These are phyloP conservation scores for Paramecium caudatum DNA, from an alignment of 73 alveolate species.

Conservation along the genomic window DNA sequence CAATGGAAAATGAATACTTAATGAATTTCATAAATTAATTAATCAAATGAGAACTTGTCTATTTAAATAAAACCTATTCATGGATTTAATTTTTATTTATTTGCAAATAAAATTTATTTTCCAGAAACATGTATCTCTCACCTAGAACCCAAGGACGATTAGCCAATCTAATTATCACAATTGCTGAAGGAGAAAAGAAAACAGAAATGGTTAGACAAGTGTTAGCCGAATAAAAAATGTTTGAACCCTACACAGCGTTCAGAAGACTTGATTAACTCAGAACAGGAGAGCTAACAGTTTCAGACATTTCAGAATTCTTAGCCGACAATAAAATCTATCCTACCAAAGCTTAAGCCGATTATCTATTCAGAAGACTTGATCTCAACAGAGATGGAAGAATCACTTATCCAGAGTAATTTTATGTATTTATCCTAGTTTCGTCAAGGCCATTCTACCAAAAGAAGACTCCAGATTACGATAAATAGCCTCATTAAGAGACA, in stretches of 20 bases:
- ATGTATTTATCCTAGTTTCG: constrained; percentile 20
- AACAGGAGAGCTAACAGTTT: constrained; percentile 57
- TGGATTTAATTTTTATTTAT: constrained; percentile 38
- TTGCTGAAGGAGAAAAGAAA: constrained; percentile 68
- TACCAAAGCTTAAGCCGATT: constrained; percentile 32
- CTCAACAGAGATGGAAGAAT: constrained; percentile 67
- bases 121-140: constrained; percentile 53
- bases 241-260: constrained; percentile 66
- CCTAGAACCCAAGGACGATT: constrained; percentile 64
- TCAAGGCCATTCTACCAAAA: constrained; percentile 53
- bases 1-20: constrained; percentile 78
- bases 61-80: too few relatives aligned
- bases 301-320: constrained; percentile 38
- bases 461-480: constrained; percentile 52
- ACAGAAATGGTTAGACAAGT: constrained; percentile 64
- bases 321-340: constrained; percentile 63
- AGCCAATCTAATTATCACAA: constrained; percentile 58
- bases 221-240: constrained; percentile 65
- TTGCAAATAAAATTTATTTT: constrained; percentile 51
- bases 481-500: constrained; percentile 58
- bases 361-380: constrained; percentile 67
- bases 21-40: constrained; percentile 64
- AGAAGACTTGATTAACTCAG: constrained; percentile 63
- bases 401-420: constrained; percentile 67
- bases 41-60: constrained; percentile 27